These are phyloP conservation scores for Sporothrix dimorphospora DNA, from an alignment of 2,329 filamentous ascomycete species.

Conservation along the genomic window DNA sequence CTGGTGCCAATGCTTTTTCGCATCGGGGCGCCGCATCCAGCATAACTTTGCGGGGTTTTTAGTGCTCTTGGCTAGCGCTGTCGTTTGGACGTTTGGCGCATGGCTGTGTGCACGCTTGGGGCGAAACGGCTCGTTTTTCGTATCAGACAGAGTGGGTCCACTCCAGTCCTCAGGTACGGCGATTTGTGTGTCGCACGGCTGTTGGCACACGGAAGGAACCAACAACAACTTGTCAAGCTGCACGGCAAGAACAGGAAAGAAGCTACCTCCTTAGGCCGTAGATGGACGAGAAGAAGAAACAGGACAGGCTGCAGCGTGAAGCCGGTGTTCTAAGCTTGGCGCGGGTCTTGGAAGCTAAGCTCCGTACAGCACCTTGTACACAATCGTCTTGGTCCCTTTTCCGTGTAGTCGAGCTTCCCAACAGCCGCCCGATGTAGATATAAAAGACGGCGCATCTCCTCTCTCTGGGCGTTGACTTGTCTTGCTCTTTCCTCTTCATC, in stretches of 20 bases:
- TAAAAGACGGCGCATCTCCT: conserved; percentile 11
- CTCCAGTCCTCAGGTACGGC: background rate
- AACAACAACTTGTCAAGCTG: background rate
- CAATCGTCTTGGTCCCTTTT: background rate
- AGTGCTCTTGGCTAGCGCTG: conserved; percentile 9
- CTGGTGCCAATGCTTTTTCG: background rate
- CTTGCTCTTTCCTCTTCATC: background rate
- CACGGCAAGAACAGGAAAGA: background rate
- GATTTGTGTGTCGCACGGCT: background rate
- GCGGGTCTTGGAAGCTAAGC: background rate
- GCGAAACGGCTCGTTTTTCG: conserved; percentile 24
- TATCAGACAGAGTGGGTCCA: conserved; percentile 10
- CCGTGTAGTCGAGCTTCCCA: background rate
- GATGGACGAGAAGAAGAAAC: background rate
- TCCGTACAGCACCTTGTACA: background rate
- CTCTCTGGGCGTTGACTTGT: background rate
- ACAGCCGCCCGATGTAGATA: background rate
- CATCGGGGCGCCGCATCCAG: background rate
- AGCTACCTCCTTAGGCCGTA: background rate
- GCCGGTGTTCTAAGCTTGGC: background rate
- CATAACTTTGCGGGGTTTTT: conserved; percentile 18
- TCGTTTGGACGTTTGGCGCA: background rate
- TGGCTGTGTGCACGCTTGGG: background rate
- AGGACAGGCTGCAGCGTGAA: background rate
- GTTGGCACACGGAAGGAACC: background rate